Evolutionary conservation across 306 rosid species (phyloP), one percentile per base, ranked within the genome.

Genomic region (Mucuna pruriens): DNA sequence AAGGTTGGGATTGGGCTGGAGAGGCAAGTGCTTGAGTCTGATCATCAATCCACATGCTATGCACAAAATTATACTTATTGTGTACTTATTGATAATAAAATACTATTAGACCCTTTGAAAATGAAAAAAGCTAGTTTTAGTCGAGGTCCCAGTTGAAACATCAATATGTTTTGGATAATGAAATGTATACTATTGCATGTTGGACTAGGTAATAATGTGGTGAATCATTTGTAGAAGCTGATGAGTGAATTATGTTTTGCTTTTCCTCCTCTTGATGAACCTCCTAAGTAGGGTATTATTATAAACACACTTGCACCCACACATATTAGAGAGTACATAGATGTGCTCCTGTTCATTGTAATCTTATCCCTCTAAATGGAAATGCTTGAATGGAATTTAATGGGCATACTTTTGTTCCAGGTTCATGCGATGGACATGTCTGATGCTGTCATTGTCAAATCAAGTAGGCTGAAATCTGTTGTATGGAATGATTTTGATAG

Each of bases 401-500:
- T 57, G 33, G 67, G 72, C 85, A 84, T 23, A 45, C 74, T 63
- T 75, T 72, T 87, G 77, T 85, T 83, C 63, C 87, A 85, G 91
- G 82, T 81, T 82, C 71, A 80, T 87, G 90, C 76, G 68, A 96
- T 96, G 99, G 99, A 96, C 82, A 77, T 91, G 94, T 85, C 99
- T 11, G 98, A 96, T 84, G 97, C 97, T 23, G 97, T 91, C 45
- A 87, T 89, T 10, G 94, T 90, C 71, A 94, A 96, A 76, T 96
- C 98, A 8, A 90, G 94, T 79, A 85, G 99, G 87, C 83, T 96
- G 88, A 96, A 96, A 82, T 96, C 99, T 48, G 94, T 90, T 12
- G 99, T 96, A 54, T 96, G 98, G 99, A 96, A 96, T 82, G 99
- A 96, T 84, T 96, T 96, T 73, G 99, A 96, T 82, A 87, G 99